Base-by-base conservation (phyloP, 495 filamentous ascomycete genomes). In the Chlorociboria aeruginascens region DNA sequence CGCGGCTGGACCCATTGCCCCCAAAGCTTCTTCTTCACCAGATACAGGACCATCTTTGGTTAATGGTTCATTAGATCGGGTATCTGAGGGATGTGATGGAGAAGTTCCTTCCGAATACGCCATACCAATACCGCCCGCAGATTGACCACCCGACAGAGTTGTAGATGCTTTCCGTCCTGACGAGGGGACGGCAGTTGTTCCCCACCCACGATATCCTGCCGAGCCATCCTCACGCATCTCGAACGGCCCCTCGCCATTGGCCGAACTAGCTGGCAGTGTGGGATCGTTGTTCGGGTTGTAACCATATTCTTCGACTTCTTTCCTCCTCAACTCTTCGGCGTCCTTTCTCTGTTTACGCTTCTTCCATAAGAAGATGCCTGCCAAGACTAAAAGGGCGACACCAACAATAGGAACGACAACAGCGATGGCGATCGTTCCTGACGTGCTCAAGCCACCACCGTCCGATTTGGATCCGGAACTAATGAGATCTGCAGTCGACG, bases 211-310 rank as follows among this genome's bases (percentile, higher is more conserved):
- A 63, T 98, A 98, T 29, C 92, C 92, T 8, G 77, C 70, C 25
- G 67, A 69, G 48, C 72, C 77, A 47, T 86, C 83, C 48, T 82
- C 76, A 40, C 63, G 65, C 76, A 79, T 81, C 57, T 89, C 82
- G 57, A 80, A 86, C 39, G 69, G 63, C 54, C 62, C 63, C 33
- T 69, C 67, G 31, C 71, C 76, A 40, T 67, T 73, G 39, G 58
- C 51, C 16, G 55, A 60, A n/a, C 85, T 70, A 6, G 72, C 73
- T 17, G 89, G 87, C 3, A 90, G 66, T 3, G 83, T 83, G 1
- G 92, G 89, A 58, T 95, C 89, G 46, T 86, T 78, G 64, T 96
- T 97, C 7, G 90, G 92, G 61, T 96, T 97, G 69, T 88, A 96
- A 16, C 81, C 82, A 61, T 96, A 96, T 55, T 96, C 92, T 61